Base-by-base conservation (phyloP, 2,329 filamentous ascomycete species). In the Fusarium longipes region DNA sequence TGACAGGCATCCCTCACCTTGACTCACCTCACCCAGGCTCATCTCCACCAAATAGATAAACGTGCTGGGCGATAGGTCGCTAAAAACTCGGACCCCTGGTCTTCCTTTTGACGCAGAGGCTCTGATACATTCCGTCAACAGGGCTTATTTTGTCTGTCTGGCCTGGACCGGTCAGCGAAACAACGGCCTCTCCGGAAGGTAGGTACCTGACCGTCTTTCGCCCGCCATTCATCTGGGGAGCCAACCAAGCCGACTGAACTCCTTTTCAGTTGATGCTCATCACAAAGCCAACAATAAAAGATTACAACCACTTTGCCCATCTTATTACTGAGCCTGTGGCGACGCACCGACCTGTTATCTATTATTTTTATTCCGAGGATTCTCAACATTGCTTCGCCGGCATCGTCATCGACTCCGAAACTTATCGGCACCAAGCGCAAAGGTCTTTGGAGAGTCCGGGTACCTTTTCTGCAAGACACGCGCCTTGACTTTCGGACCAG, bases 141-240 rank as follows among this genome's bases (percentile, higher is more conserved):
- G 65, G 60, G 65, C 62, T 62, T 60, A 65, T 52, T 55, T n/a
- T n/a, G n/a, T n/a, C n/a, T n/a, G n/a, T n/a, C 30, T 68, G 65
- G 55, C 65, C 65, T 68, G 55, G 65, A 68, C 65, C 60, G 43
- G 65, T 65, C 61, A 68, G 50, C 55, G 40, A 65, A 56, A 48
- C 40, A 66, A 42, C 65, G 65, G 65, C 65, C 60, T 68, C 56
- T 68, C 65, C 65, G 65, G 59, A 65, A 38, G 49, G 65, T 67
- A 38, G 49, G 65, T 67, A 59, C 53, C 40, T 64, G 50, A 57
- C 65, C 60, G 60, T 68, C 65, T 68, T 60, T 61, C 61, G 61
- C 55, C n/a, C 65, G 65, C 57, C 64, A 52, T 68, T 59, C 59
- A 27, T 10, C 8, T 9, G 55, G 52, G 18, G 22, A 22, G 51